These are phyloP conservation scores for Tulasnella sp. DNA, from an alignment of 768 basidiomycete species.

Conservation along the genomic window DNA sequence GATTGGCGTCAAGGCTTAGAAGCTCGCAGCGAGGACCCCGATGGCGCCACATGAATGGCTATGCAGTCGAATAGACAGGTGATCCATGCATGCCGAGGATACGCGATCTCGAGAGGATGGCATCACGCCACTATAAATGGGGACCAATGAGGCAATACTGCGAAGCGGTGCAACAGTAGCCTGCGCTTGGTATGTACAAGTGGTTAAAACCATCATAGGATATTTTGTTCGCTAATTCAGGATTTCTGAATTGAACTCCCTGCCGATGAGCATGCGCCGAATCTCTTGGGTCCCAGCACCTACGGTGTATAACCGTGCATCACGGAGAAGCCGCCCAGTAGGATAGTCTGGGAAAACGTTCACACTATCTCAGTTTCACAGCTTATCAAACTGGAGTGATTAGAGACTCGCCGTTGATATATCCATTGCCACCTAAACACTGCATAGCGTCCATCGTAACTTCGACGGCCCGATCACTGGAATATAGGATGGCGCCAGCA, in stretches of 20 bases:
- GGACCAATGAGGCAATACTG: too few relatives aligned
- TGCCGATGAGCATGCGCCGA: conserved; percentile 83
- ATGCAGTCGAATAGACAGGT: too few relatives aligned
- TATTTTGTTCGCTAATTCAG: not conserved
- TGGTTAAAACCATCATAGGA: too few relatives aligned
- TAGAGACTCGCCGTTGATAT: conserved; percentile 65
- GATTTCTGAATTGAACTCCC: conserved; percentile 72
- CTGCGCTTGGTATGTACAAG: too few relatives aligned
- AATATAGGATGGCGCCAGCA: conserved; percentile 87
- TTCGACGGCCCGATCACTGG: conserved; percentile 84
- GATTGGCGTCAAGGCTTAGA: too few relatives aligned
- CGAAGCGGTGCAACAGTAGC: too few relatives aligned
- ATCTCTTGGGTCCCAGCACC: conserved; percentile 98
- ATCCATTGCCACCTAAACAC: conserved; percentile 89
- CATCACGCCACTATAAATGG: too few relatives aligned
- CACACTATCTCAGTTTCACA: not conserved
- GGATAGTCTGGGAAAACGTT: conserved; percentile 72
- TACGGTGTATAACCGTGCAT: conserved; percentile 81
- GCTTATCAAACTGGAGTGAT: not conserved
- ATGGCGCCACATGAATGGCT: too few relatives aligned
- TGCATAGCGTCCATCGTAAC: conserved; percentile 88
- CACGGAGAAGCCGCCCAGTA: conserved; percentile 74
- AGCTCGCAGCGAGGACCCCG: too few relatives aligned
- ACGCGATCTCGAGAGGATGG: too few relatives aligned
- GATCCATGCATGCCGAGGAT: too few relatives aligned